Percentiles rank a stretch among this genome's conserved stretches.
Evolutionary conservation across 768 basidiomycete species (phyloP).

Genomic region (Boletellus sp.): DNA sequence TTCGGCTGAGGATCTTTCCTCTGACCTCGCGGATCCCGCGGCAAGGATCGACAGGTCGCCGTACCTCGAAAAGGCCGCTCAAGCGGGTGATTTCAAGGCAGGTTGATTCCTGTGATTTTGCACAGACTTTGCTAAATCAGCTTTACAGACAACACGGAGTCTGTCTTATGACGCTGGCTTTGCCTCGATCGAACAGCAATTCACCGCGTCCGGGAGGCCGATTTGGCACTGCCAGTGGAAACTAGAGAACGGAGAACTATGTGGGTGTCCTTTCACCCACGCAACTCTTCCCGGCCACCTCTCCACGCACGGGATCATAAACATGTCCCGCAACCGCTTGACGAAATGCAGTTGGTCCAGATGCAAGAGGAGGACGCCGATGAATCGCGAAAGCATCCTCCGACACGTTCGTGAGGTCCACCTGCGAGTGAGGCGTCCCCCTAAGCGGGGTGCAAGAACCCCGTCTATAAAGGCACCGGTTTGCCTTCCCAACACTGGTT

Average conservation of each 20-base stretch:
- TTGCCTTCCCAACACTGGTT: not conserved
- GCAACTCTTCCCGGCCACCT: conserved; percentile 12
- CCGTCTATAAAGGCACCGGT: not conserved
- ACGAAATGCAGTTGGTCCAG: conserved; percentile 12
- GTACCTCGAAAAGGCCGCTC: not conserved
- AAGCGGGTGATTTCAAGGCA: not conserved
- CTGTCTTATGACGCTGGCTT: no score
- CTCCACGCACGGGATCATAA: conserved; percentile 11
- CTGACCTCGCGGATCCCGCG: not conserved
- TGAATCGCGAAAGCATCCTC: conserved; percentile 22
- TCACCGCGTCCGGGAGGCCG: no score
- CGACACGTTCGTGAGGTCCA: conserved; percentile 19
- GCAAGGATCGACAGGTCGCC: not conserved
- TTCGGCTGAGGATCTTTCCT: not conserved
- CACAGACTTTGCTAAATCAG: not conserved
- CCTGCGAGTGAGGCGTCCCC: conserved; percentile 3
- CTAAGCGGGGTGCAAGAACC: not conserved
- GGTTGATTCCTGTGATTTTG: not conserved
- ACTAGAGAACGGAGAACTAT: not conserved
- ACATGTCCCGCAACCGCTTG: not conserved
- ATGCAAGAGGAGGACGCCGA: not conserved
- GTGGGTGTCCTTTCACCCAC: not conserved
- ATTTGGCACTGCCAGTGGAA: conserved; percentile 7
- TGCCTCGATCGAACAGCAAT: not conserved
- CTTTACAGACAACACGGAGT: not conserved